Evolutionary conservation across 345 rosid genomes (phyloP), one percentile per base, ranked within the genome.

Genomic region (Firmiana major): DNA sequence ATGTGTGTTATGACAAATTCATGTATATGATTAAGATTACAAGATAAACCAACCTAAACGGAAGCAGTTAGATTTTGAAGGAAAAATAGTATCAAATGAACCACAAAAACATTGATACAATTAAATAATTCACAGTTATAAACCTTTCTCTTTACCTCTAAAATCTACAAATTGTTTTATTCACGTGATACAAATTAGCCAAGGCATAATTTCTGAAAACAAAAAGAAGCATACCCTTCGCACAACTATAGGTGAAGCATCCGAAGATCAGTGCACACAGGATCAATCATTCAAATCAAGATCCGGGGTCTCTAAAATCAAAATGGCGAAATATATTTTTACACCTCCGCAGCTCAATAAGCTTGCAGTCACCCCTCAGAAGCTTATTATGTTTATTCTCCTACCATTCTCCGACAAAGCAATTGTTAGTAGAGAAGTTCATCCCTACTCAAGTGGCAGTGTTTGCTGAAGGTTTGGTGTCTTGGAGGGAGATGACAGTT

Each of bases 401-500:
- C 46, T 40, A 77, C 16, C 77, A 51, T 76, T 73, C 53, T 58
- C 60, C 73, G 54, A 34, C 26, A 75, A 31, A 64, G 57, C 62
- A 63, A 51, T 42, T 31, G 60, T 48, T 24, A 43, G 0, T 19
- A 45, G 1, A 46, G 21, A 49, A 5, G 48, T 75, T 63, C 49
- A 4, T 63, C 15, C 8, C 51, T 17, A 38, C 49, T 73, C 64
- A 49, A 75, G 54, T 11, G 17, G 10, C 22, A 2, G 51, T 49
- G 49, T 31, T 76, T 65, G 73, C 78, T 10, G 85, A 74, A 69
- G 93, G 86, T 58, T 86, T 86, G 69, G 28, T 60, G 48, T 90
- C 94, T 81, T 91, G 94, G 62, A 93, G 90, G 73, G 95, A 93
- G 85, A 96, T 96, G 79, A 96, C 95, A 3, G 98, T 84, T 84